Base-by-base conservation (phyloP, 148 eudicot species). In the Amaranthus cruentus region DNA sequence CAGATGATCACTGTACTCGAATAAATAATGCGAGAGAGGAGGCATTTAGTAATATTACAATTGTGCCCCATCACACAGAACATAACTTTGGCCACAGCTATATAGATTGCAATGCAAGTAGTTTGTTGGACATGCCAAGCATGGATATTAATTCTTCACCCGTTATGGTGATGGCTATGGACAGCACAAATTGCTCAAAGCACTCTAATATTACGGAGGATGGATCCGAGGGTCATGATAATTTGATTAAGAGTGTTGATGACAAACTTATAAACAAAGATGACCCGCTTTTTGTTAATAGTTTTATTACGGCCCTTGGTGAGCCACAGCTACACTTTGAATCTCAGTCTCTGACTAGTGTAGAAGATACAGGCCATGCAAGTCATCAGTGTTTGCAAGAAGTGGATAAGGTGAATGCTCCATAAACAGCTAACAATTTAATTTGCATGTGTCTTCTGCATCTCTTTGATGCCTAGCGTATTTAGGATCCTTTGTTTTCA, bases 401-500 rank as follows among this genome's bases (percentile, higher is more conserved):
- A 48, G 61, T 4, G 9, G 67, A 75, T n/a, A 62, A 60, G 82
- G 87, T 84, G 48, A 73, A 55, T 68, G 43, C 63, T 28, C 6
- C 74, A 55, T 55, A 65, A 47, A 21, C n/a, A 55, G 66, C 51
- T 77, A 47, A 73, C 21, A 55, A 67, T 65, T 28, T 18, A 28
- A 57, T 18, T 47, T 18, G 44, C 73, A 9, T 68, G 13, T 53
- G 38, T 59, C 18, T 74, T 46, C 8, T 68, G 65, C 50, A 38
- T 62, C 38, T 28, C 38, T 28, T 28, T 28, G 38, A 28, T 28
- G 38, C 38, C 38, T 28, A 28, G 38, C 38, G 38, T 28, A 2
- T 28, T 28, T 28, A 28, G 38, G 38, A 28, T 28, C 38, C 38
- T 28, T 28, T 28, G 38, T 28, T 28, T 28, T 28, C 38, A 28